Evolutionary conservation across 805 yeast species (phyloP), one percentile per base, ranked within the genome.

Genomic region (Cyberlindnera japonica): DNA sequence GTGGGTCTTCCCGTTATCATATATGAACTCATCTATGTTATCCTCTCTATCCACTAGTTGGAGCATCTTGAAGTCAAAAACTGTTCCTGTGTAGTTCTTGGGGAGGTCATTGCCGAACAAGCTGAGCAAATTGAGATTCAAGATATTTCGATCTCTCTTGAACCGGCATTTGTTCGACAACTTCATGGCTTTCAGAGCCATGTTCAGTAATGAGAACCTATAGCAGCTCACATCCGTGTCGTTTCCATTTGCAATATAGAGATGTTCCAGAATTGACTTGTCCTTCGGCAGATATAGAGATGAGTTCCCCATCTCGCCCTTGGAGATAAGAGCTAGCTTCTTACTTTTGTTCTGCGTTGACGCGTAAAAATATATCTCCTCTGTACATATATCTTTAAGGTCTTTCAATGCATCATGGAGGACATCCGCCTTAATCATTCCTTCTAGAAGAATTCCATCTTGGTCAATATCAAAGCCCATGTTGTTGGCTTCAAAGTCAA

Each of bases 301-400:
- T 28, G 86, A 79, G 37, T 71, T 67, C 0, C 95, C 95, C 33
- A 85, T 69, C n/a, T 80, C 83, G 10, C 91, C 85, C 28, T 70
- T 72, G 0, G 93, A 81, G 5, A 83, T 73, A 38, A 88, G 53
- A 4, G 70, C 69, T 3, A 63, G 53, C 22, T 54, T 57, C 21
- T 58, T 58, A 14, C 39, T 48, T 18, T 51, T 41, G 17, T 46
- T 54, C 7, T 47, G 50, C 6, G 63, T 56, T 12, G 67, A 62
- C 7, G 71, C 73, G 50, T 70, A 74, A 1, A 76, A 37, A 33
- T 68, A 73, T 23, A 80, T 65, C 31, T 73, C 75, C 31, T 72
- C 71, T 6, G 81, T 69, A 16, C 68, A 68, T 10, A 78, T 58
- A 38, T 77, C 81, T 40, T 72, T 74, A 51, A 81, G 58, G 47